A percentile compares a stretch with the other conserved stretches of the same genome.
Conservation (phyloP, 345 rosid species). For the Gossypium arboreum region DNA sequence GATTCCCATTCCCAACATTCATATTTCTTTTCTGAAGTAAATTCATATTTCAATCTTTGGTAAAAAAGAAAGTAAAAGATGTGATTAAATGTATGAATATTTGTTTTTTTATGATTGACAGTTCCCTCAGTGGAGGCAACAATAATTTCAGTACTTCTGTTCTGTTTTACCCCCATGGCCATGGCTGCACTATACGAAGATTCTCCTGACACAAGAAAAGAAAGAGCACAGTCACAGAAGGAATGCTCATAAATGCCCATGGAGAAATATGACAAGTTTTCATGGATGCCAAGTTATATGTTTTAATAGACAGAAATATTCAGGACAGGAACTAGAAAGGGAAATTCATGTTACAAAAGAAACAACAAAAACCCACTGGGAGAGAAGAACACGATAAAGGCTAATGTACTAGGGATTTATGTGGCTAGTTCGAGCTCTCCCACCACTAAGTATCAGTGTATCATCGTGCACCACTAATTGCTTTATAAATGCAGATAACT, state of each 20-base stretch:
- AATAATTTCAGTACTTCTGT: background rate
- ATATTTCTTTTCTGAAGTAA: too few species aligned
- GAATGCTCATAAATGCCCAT: background rate
- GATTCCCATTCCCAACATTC: background rate
- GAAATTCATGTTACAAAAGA: background rate
- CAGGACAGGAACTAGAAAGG: constrained; percentile 1
- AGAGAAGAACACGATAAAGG: background rate
- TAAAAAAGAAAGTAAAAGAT: background rate
- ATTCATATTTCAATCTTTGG: background rate
- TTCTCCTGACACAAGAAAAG: constrained; percentile 10
- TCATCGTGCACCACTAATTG: background rate
- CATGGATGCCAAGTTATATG: constrained; percentile 9
- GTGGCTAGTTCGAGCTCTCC: background rate
- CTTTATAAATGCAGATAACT: background rate
- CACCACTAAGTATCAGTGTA: background rate
- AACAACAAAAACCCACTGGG: background rate
- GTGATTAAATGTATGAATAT: background rate
- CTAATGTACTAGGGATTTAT: background rate
- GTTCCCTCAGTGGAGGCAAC: constrained; percentile 9
- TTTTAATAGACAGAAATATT: background rate
- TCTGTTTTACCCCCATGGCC: constrained; percentile 3
- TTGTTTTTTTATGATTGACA: background rate
- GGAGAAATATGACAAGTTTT: constrained; percentile 1
- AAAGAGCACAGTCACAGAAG: background rate
- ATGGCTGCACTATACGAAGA: constrained; percentile 5